Evolutionary conservation across 176 grass and related monocot species (phyloP).

Genomic region (Musa itinerans): DNA sequence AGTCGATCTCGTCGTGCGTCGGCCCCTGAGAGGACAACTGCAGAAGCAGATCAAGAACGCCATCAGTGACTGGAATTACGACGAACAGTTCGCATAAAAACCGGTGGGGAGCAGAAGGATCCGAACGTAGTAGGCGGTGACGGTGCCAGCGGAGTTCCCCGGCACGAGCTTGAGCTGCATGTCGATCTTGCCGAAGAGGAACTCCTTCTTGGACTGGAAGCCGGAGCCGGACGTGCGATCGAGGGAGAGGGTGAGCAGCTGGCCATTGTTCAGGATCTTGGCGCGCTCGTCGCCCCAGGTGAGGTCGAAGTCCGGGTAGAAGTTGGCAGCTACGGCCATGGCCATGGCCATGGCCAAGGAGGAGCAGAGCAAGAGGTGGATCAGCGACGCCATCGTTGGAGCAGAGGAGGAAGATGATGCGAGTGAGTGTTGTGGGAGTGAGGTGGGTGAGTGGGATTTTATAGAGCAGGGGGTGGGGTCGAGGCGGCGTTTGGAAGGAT

Average conservation of each 20-base stretch:
- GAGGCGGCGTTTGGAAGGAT: too few relatives aligned
- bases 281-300: slow-evolving; percentile 3
- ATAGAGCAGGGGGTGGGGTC: too few relatives aligned
- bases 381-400: not conserved
- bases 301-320: not conserved
- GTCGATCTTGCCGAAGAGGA: slow-evolving; percentile 9
- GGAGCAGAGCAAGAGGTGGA: not conserved
- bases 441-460: too few relatives aligned
- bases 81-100: not conserved
- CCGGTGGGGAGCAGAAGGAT: not conserved
- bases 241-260: slow-evolving; percentile 3
- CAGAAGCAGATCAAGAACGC: not conserved
- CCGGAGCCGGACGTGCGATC: slow-evolving; percentile 1
- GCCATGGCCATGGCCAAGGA: not conserved
- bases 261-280: not conserved
- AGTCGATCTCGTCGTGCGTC: slow-evolving; percentile 9
- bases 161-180: slow-evolving; percentile 9
- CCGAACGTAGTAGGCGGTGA: slow-evolving; percentile 8
- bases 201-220: slow-evolving; percentile 13
- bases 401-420: not conserved
- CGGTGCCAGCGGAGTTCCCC: slow-evolving; percentile 13
- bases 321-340: not conserved
- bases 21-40: slow-evolving; percentile 2
- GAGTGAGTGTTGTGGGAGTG: too few relatives aligned
- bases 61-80: not conserved